Conservation (phyloP, 345 rosid species). For the Rhodamnia argentea region DNA sequence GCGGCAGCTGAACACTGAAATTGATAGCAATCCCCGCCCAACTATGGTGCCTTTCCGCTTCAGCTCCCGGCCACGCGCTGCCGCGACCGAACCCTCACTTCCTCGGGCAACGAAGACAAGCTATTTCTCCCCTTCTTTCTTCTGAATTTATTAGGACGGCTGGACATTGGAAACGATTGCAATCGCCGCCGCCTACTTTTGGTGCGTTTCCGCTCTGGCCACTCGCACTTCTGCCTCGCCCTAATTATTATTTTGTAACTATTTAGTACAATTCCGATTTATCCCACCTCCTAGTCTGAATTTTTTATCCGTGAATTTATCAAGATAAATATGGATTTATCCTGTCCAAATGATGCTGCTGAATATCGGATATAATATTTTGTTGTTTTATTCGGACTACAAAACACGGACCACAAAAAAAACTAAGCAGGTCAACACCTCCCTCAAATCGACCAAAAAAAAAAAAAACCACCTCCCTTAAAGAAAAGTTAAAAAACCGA, state of each 20-base stretch:
- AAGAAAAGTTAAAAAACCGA: too few relatives aligned
- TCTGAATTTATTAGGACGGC: neutral
- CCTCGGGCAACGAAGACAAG: neutral
- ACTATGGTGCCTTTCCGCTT: neutral
- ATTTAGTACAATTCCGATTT: too few relatives aligned
- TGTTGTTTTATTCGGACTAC: too few relatives aligned
- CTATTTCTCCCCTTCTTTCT: neutral
- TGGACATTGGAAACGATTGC: neutral
- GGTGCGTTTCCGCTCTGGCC: conserved; percentile 6
- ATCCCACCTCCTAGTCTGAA: too few relatives aligned
- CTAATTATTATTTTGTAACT: conserved; percentile 12
- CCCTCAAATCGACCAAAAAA: too few relatives aligned
- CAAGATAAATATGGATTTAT: too few relatives aligned
- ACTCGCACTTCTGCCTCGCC: conserved; percentile 23
- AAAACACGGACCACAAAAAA: too few relatives aligned
- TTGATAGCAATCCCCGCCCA: neutral
- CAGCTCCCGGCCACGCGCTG: conserved; percentile 11
- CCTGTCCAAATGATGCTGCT: too few relatives aligned
- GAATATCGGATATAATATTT: too few relatives aligned
- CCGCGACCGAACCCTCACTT: conserved; percentile 9
- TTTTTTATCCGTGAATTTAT: too few relatives aligned
- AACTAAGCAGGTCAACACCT: too few relatives aligned
- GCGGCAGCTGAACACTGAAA: neutral
- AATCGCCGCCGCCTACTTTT: neutral
- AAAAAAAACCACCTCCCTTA: too few relatives aligned